Conservation (phyloP, 768 basidiomycete genomes). For the Xerocomellus chrysenteron region DNA sequence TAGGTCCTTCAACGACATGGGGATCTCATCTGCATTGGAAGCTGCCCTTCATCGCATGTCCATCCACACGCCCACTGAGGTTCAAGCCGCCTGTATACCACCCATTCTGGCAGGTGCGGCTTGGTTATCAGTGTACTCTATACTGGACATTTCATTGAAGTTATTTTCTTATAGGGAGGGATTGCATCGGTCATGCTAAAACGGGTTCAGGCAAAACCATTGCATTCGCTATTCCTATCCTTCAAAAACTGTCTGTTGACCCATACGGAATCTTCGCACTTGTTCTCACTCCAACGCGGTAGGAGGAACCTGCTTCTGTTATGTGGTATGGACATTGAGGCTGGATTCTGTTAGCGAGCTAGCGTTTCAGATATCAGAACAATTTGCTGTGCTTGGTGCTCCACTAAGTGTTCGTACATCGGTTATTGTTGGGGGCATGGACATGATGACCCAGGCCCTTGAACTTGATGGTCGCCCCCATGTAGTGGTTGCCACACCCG, state of each 20-base stretch:
- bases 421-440: conserved; percentile 97
- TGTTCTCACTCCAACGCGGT: conserved; percentile 95
- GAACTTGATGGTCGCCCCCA: conserved; percentile 87
- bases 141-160: neutral
- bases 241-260: conserved; percentile 83
- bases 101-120: conserved; percentile 70
- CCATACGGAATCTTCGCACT: conserved; percentile 95
- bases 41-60: conserved; percentile 76
- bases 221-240: conserved; percentile 93
- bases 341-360: conserved; percentile 62
- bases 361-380: conserved; percentile 96
- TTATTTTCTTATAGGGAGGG: conserved; percentile 59
- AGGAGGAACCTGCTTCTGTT: conserved; percentile 16
- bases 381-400: conserved; percentile 87
- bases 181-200: conserved; percentile 97
- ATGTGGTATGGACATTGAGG: neutral
- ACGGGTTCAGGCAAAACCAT: conserved; percentile 98
- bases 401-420: conserved; percentile 71
- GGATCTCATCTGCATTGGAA: conserved; percentile 59
- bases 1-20: conserved; percentile 54
- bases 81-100: conserved; percentile 90
- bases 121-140: neutral
- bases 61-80: conserved; percentile 79
- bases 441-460: conserved; percentile 92
- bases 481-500: conserved; percentile 93